Percentiles rank a stretch among this genome's conserved stretches.
phyloP scores from a whole-genome alignment of 2,329 filamentous ascomycete species.

The Lecanoromycetidae sp. region DNA sequence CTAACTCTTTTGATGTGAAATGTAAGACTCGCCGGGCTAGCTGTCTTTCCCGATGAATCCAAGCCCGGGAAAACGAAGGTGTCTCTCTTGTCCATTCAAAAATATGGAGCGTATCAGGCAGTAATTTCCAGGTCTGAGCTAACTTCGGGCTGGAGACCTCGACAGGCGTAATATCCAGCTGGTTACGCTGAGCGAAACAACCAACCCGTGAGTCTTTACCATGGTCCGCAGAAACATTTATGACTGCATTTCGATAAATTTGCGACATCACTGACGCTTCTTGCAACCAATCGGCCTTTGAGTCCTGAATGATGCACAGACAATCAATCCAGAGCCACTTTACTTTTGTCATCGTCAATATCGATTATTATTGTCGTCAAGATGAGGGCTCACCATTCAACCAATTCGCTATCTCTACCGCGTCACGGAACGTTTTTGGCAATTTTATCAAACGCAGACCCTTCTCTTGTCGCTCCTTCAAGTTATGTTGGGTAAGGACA shows the following conservation, averaged over 20 bases:
- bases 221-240: slow-evolving; percentile 16
- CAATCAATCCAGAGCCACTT: slow-evolving; percentile 23
- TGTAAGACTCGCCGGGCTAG: slow-evolving; percentile 19
- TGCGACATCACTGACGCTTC: slow-evolving; percentile 17
- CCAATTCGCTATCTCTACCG: slow-evolving; percentile 17
- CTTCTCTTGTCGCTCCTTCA: not conserved
- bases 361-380: not conserved
- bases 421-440: slow-evolving; percentile 18
- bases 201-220: not conserved
- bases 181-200: not conserved
- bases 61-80: slow-evolving; percentile 16
- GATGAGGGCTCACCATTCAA: slow-evolving; percentile 23
- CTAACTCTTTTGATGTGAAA: slow-evolving; percentile 24
- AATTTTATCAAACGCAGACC: slow-evolving; percentile 9
- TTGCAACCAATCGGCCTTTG: slow-evolving; percentile 16
- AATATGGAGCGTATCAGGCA: not conserved
- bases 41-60: slow-evolving; percentile 21
- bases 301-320: slow-evolving; percentile 22
- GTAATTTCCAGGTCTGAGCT: not conserved
- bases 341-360: slow-evolving; percentile 16
- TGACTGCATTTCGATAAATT: slow-evolving; percentile 16
- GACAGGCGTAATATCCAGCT: not conserved
- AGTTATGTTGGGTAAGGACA: not conserved
- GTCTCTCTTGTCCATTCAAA: not conserved
- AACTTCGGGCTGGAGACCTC: not conserved